Base-by-base conservation (phyloP, 345 rosid genomes). In the Mallotus nudiflorus region DNA sequence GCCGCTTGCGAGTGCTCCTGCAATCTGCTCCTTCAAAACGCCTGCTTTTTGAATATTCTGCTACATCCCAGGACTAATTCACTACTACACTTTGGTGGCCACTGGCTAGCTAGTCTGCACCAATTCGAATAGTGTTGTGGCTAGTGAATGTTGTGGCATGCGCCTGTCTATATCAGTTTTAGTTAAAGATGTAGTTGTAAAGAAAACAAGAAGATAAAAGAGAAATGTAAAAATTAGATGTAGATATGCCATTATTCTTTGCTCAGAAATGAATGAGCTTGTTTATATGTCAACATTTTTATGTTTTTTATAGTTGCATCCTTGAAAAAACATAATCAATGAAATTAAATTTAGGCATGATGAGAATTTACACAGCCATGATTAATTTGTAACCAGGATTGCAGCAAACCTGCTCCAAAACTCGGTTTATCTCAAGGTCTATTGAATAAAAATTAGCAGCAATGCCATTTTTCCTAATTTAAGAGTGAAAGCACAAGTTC, bases 11-110 rank as follows among this genome's bases (percentile, higher is more conserved):
- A 73, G 88, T 89, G 73, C 97, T 95, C 29, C 84, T 95, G 28
- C 97, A 95, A 39, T 92, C 97, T 0, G 91, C 96, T 11, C 97
- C 99, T 60, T 86, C 92, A 16, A 90, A 95, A 72, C 92, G 97
- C 58, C 85, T 95, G 62, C 93, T 95, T 37, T 95, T 95, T 25
- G 97, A 91, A 73, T 95, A 95, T 78, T 87, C 99, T 20, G 93
- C 99, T 13, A 87, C 95, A 12, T 85, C 99, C 6, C 99, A 94
- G 85, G 93, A 90, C 84, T 94, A 70, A 69, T 10, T 8, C 29
- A 22, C 50, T 44, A 28, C n/a, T n/a, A 15, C 27, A 3, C 1
- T 70, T 65, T 46, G 58, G n/a, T n/a, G n/a, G n/a, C n/a, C n/a
- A n/a, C n/a, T n/a, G n/a, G n/a, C 70, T 55, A 2, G 69, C 59